Evolutionary conservation across 768 basidiomycete species (phyloP), one percentile per base, ranked within the genome.

Genomic region (Podaxis mareebaensis): DNA sequence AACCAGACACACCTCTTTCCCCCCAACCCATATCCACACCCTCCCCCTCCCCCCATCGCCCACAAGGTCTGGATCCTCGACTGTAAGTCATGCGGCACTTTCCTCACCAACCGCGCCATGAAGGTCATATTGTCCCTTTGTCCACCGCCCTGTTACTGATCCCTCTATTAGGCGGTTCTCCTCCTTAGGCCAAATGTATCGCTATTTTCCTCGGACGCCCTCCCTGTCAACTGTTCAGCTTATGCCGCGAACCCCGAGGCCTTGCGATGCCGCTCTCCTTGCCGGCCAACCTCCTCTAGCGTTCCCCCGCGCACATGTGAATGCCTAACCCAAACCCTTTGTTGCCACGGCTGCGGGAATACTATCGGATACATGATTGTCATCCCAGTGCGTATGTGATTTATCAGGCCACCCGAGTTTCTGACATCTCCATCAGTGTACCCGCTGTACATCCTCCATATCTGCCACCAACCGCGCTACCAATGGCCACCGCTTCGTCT

Each of bases 401-500:
- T 56, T 61, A 40, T 44, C 49, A 24, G 44, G 33, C 39, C 15
- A 61, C 44, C 28, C 51, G 33, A 26, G 58, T 53, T 58, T 48
- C 42, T 60, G 49, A 38, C 52, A 3, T 52, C 26, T 51, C 39
- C 39, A 62, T 28, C 65, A 84, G 81, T 95, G 93, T 72, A 67
- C 78, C 17, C 85, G 86, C 53, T 95, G 92, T 74, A 92, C 88
- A 17, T 84, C 86, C 15, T 89, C 89, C 2, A 86, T 88, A 57
- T 81, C 83, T 53, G 81, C 81, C 4, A 85, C 83, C 17, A 89
- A 89, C 72, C 85, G 90, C 63, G 80, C 86, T 7, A 92, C 92
- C 24, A 94, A 93, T 73, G 91, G 91, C 8, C 92, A 93, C 72
- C 86, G 91, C 33, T 95, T 91, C 73, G 92, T 95, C 39, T 95